A percentile compares a stretch with the other conserved stretches of the same genome.
Evolutionary conservation across 257 asterid species (phyloP).

Genomic region (Nicotiana knightiana): DNA sequence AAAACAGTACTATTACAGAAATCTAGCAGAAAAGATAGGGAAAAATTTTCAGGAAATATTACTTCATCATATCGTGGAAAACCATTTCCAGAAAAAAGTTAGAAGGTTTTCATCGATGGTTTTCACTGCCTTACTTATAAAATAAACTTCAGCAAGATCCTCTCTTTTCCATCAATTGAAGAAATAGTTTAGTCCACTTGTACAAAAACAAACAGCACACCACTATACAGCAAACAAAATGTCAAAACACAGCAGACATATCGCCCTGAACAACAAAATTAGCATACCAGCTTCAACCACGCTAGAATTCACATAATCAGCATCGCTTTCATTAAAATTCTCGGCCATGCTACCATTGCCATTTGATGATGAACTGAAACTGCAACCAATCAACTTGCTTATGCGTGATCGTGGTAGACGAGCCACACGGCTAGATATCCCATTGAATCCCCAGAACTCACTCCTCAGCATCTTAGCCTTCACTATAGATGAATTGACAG

Average conservation of each 20-base stretch:
- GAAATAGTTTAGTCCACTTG: neutral
- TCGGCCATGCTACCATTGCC: conserved; percentile 86
- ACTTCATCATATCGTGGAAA: neutral
- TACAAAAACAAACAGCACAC: neutral
- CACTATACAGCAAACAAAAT: neutral
- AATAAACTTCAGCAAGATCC: neutral
- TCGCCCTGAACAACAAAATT: neutral
- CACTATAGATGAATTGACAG: conserved; percentile 30
- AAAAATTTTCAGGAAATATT: neutral
- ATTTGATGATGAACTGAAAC: conserved; percentile 83
- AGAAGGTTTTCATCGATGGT: neutral
- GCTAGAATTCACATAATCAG: conserved; percentile 79
- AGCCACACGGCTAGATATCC: conserved; percentile 18
- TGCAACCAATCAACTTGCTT: conserved; percentile 36
- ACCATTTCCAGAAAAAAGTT: neutral
- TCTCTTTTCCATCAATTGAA: neutral
- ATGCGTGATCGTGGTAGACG: conserved; percentile 16
- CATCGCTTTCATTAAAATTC: conserved; percentile 60
- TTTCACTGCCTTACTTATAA: neutral
- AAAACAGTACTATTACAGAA: neutral
- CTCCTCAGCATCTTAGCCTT: conserved; percentile 44
- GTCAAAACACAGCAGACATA: neutral
- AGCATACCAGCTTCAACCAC: conserved; percentile 85
- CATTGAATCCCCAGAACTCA: conserved; percentile 49
- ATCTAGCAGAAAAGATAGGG: neutral